Base-by-base conservation (phyloP, 257 asterid genomes). In the Schizonepeta tenuifolia region DNA sequence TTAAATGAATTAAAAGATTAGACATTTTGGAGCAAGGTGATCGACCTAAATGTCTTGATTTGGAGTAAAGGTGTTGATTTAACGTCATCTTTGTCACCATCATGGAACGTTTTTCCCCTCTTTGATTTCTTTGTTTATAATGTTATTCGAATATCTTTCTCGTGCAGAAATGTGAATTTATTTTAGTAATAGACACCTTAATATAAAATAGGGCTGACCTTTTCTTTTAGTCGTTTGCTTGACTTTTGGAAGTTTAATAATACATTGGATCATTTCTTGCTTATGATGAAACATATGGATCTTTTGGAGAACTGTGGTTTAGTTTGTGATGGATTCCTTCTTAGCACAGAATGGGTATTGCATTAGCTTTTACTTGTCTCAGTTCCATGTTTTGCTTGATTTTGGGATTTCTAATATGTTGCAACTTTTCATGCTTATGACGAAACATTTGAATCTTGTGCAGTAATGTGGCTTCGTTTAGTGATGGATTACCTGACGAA, bases 401-500 rank as follows among this genome's bases (percentile, higher is more conserved):
- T 50, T 54, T 17, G n/a, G 50, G 2, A 18, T 10, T 57, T 53
- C 73, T 44, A 5, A 40, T 62, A 26, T 26, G 21, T 22, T 43
- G 7, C 20, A 46, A 5, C 51, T 21, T 38, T 22, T 40, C 49
- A 17, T 26, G 46, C 14, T 50, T 38, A 40, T 66, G 56, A 11
- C 20, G 65, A 35, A 47, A 49, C 70, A 15, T 49, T n/a, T 55
- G 61, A 33, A n/a, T 74, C 6, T n/a, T 59, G 26, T 78, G 78
- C 84, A 92, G 97, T 81, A 93, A 90, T 75, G 98, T 93, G 67
- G 97, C 76, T 61, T 93, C 98, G 14, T 90, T 87, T 65, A 93
- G 98, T 62, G 98, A 93, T 80, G 98, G 97, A 22, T 81, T 77
- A 40, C 95, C 93, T 0, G 86, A 77, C 53, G 78, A 90, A 66